phyloP scores from a whole-genome alignment of 2,329 filamentous ascomycete genomes.

The Pyrenophora graminea region DNA sequence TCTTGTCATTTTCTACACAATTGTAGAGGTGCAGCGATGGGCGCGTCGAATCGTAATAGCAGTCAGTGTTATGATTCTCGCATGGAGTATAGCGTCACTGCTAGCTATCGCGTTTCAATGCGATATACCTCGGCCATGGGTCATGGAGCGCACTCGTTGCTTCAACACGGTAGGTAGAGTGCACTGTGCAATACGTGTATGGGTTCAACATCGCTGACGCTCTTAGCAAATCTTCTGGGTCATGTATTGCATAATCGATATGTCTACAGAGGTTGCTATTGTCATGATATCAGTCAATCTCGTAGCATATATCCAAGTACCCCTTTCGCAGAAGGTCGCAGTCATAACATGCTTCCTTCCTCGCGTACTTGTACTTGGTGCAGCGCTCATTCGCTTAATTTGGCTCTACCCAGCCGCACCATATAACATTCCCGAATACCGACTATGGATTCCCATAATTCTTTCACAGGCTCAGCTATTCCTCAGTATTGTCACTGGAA shows the following conservation, averaged over 20 bases:
- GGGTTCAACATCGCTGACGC: conserved; percentile 18
- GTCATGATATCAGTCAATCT: conserved; percentile 39
- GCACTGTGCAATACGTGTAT: not conserved
- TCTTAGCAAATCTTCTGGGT: conserved; percentile 40
- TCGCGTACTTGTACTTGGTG: conserved; percentile 32
- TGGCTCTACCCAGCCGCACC: conserved; percentile 38
- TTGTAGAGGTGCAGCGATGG: conserved; percentile 20
- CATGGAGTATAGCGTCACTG: conserved; percentile 36
- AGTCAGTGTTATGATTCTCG: conserved; percentile 29
- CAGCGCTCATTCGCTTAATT: conserved; percentile 34
- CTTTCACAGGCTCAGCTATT: conserved; percentile 37
- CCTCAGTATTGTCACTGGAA: conserved; percentile 37
- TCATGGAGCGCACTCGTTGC: conserved; percentile 31
- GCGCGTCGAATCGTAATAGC: conserved; percentile 26
- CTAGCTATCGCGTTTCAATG: conserved; percentile 37
- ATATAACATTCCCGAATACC: conserved; percentile 29
- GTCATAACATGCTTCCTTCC: conserved; percentile 42
- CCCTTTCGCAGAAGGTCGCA: conserved; percentile 28
- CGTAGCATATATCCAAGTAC: conserved; percentile 34
- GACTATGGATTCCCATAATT: conserved; percentile 36
- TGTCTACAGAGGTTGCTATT: conserved; percentile 37
- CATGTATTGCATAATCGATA: conserved; percentile 41
- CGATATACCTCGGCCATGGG: conserved; percentile 38
- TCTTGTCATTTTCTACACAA: conserved; percentile 33
- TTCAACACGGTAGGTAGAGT: conserved; percentile 33